These are phyloP conservation scores for Colletotrichum sp. DNA, from an alignment of 2,329 filamentous ascomycete species.

Conservation along the genomic window DNA sequence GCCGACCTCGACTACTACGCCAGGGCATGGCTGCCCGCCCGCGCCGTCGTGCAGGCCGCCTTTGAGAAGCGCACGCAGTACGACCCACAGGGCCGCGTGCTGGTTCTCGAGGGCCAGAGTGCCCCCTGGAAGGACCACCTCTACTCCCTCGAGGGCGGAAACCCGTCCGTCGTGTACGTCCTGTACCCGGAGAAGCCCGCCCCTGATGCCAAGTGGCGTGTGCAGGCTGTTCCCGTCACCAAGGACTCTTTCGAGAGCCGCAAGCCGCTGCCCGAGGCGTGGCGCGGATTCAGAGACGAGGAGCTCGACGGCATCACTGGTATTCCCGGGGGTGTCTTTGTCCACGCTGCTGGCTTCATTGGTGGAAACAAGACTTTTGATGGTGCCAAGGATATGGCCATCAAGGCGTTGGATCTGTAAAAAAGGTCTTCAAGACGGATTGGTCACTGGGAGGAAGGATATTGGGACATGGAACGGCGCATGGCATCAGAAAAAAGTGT, in stretches of 20 bases:
- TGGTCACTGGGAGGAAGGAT: background rate
- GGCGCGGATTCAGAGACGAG: conserved; percentile 89
- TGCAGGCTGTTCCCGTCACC: conserved; percentile 87
- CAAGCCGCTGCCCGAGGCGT: conserved; percentile 87
- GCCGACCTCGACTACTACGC: conserved; percentile 79
- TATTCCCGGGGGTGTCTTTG: conserved; percentile 81
- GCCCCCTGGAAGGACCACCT: conserved; percentile 98
- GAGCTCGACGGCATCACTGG: conserved; percentile 77
- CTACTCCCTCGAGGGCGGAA: conserved; percentile 79
- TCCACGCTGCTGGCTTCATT: conserved; percentile 95
- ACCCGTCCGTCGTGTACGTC: conserved; percentile 75
- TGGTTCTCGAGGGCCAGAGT: conserved; percentile 78
- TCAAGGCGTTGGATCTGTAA: conserved; percentile 64
- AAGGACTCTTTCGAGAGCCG: conserved; percentile 90
- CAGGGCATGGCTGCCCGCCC: conserved; percentile 84
- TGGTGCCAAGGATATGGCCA: conserved; percentile 85
- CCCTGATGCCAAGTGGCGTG: conserved; percentile 85
- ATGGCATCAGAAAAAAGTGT: conserved; percentile 19
- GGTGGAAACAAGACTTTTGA: conserved; percentile 93
- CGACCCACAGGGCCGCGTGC: conserved; percentile 77
- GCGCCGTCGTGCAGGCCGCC: conserved; percentile 77
- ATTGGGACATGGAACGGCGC: conserved; percentile 3
- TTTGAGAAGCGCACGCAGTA: conserved; percentile 72
- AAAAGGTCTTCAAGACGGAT: background rate
- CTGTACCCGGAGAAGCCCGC: conserved; percentile 85